phyloP scores from a whole-genome alignment of 176 grass and related monocot genomes.

The Pontederia crassipes region DNA sequence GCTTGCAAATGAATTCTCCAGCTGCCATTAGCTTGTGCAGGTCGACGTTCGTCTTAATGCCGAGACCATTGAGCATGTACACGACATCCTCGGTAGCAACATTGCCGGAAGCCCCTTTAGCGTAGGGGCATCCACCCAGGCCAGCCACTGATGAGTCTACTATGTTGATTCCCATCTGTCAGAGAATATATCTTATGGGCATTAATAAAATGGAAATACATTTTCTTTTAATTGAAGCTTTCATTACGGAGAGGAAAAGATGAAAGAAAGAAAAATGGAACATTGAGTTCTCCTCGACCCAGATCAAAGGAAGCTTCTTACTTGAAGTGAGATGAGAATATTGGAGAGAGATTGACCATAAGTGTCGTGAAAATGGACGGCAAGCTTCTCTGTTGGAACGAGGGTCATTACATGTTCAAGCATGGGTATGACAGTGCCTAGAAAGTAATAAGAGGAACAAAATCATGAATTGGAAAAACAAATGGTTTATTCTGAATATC shows the following conservation, averaged over 20 bases:
- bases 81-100: constrained; percentile 76
- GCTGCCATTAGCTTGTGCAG: constrained; percentile 60
- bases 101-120: constrained; percentile 67
- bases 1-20: constrained; percentile 63
- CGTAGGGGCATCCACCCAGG: constrained; percentile 73
- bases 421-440: constrained; percentile 63
- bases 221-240: no score
- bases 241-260: no score
- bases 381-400: constrained; percentile 69
- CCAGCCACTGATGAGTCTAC: constrained; percentile 68
- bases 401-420: constrained; percentile 54
- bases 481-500: no score
- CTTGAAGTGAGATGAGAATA: constrained; percentile 83
- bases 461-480: not conserved
- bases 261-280: not conserved
- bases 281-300: no score
- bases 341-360: constrained; percentile 86
- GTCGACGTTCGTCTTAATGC: constrained; percentile 49
- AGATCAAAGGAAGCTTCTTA: constrained; percentile 14
- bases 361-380: constrained; percentile 94
- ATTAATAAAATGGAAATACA: no score
- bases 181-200: not conserved
- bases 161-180: constrained; percentile 56
- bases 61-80: constrained; percentile 77
- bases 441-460: constrained; percentile 7